Evolutionary conservation across 179 eudicot genomes (phyloP).

Genomic region (Pouteria campechiana): DNA sequence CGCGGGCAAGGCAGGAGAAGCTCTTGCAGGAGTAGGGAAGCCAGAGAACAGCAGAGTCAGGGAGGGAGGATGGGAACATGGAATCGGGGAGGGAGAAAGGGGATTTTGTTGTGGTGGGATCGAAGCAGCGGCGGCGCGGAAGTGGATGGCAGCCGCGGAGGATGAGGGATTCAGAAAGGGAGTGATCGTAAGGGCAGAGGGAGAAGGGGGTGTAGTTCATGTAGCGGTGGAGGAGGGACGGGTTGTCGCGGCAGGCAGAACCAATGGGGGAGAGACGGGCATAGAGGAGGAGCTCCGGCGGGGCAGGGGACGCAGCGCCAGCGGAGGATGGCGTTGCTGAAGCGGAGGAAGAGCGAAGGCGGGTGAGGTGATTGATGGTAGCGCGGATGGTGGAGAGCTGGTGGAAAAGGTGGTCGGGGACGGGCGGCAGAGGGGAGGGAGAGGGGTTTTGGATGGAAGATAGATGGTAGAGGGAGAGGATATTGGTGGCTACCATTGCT

Average conservation of each 20-base stretch:
- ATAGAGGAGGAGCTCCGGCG: constrained; percentile 65
- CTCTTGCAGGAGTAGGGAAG: constrained; percentile 42
- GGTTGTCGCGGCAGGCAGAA: constrained; percentile 54
- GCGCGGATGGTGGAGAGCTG: constrained; percentile 89
- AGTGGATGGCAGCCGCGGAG: constrained; percentile 82
- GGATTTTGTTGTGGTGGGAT: constrained; percentile 25
- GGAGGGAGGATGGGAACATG: constrained; percentile 28
- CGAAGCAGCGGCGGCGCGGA: constrained; percentile 72
- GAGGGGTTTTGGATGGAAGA: constrained; percentile 43
- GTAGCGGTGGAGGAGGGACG: constrained; percentile 60
- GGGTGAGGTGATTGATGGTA: constrained; percentile 91
- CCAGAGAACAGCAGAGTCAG: constrained; percentile 43
- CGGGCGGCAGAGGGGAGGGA: constrained; percentile 21
- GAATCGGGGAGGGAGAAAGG: constrained; percentile 15
- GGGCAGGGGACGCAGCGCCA: constrained; percentile 10
- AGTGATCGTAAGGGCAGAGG: constrained; percentile 41
- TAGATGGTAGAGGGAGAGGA: constrained; percentile 89
- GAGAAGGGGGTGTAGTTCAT: constrained; percentile 73
- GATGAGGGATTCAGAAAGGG: constrained; percentile 50
- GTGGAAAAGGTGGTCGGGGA: constrained; percentile 73
- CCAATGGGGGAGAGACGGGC: constrained; percentile 54
- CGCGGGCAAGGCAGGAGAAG: constrained; percentile 35
- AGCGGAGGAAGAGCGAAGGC: constrained; percentile 37
- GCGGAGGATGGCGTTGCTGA: constrained; percentile 4
- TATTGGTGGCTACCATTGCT: constrained; percentile 91